Evolutionary conservation across 768 basidiomycete species (phyloP), one percentile per base, ranked within the genome.

Genomic region (Agrocybe praecox): DNA sequence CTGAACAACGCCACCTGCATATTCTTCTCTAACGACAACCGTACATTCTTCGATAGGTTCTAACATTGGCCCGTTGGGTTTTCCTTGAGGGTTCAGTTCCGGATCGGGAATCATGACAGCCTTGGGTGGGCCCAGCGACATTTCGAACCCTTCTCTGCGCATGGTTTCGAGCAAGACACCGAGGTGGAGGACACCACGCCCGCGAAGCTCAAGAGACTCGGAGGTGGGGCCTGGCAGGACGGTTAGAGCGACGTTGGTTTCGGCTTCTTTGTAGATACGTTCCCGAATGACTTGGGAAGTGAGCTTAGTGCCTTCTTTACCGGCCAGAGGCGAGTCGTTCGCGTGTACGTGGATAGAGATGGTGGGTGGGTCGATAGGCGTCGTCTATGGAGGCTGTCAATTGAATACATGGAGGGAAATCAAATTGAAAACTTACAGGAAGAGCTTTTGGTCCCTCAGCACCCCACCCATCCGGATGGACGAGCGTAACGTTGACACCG

Each of bases 311-410:
- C 80, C 80, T 58, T 80, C 79, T 29, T 70, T 70, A 10, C 78
- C 79, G 17, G 73, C 78, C 43, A 80, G 70, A 1, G 80, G 79
- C 7, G 77, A 77, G 56, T 80, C 78, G 60, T 82, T 80, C 49
- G 80, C 74, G 56, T 79, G 72, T 2, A 82, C 67, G 49, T 76
- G 71, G 60, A 80, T 74, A 19, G 77, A 79, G 58, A 82, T 80
- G 7, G 79, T 82, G 0, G 79, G 80, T 1, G 80, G 79, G 64
- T 80, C 79, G 26, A 82, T 82, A 29, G 79, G 80, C 0, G 79
- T 80, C 2, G 79, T 72, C 68, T 69, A 45, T 19, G 18, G 22
- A 32, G n/a, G 26, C 65, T 62, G 65, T 52, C n/a, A 57, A 24
- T n/a, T 33, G 5, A 12, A 19, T 22, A 21, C 14, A 47, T 33